Base-by-base conservation (phyloP, 345 rosid species). In the Populus davidiana region DNA sequence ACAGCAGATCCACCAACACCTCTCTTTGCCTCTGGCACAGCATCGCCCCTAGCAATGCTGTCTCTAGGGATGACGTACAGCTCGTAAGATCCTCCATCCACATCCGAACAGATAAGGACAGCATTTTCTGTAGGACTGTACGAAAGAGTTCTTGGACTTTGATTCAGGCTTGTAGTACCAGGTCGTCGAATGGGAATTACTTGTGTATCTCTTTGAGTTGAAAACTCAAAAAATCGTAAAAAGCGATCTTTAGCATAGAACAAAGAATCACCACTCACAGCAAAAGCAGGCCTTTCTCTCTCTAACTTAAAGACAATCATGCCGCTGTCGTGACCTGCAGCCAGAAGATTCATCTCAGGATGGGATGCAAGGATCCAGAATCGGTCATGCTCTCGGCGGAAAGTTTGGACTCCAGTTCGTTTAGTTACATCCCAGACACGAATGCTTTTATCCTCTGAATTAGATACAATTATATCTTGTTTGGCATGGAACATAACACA, bases 401-500 rank as follows among this genome's bases (percentile, higher is more conserved):
- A 93, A 68, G 98, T 96, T 74, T 96, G 97, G 75, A 96, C 80
- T 81, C 93, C 95, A 77, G 97, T 89, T 81, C 97, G 75, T 83
- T 92, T 96, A 39, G 99, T 93, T 75, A 85, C 98, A 74, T 93
- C 99, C 99, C 99, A 96, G 70, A 96, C 97, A 69, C 97, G 94
- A 59, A 96, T 96, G 77, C 95, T 92, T 77, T 91, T 96, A 78
- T 96, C 99, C 86, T 96, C 99, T 0, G 99, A 96, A 81, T 94
- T 96, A 16, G 99, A 96, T 23, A 96, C 98, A 83, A 96, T 94
- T 50, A 96, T 88, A 86, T 96, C 99, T 85, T 91, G 97, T 75
- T 89, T 96, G 38, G 97, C 87, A 79, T 92, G 99, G 82, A 96
- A 96, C 98, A 96, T 88, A 43, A 96, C 98, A 54, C 97, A 88